Evolutionary conservation across 129 eudicot species (phyloP), one percentile per base, ranked within the genome.

Genomic region (Arctium lappa): DNA sequence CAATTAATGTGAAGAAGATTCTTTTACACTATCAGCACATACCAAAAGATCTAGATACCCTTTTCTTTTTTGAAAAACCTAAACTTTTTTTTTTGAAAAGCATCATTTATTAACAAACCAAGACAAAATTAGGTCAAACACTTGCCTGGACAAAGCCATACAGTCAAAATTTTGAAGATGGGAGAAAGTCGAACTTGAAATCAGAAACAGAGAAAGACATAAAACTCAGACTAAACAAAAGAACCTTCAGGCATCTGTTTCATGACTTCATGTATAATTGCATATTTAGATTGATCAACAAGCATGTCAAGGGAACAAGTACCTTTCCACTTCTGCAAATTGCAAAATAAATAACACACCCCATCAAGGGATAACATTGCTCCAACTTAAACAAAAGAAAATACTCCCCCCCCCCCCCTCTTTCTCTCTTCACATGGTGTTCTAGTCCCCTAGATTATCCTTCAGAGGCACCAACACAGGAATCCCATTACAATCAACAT

Each of bases 251-350:
- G 69, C 73, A 63, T 40, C 63, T 62, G 36, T 44, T 65, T 74
- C 36, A 74, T 5, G 68, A 74, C 16, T 16, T 63, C 75, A 38
- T 74, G 80, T 63, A 60, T 50, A 80, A 66, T 53, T 7, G 18
- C 85, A 82, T n/a, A 40, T 63, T 18, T 66, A 69, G 78, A 72
- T 6, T 10, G 37, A 80, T 56, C 62, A 73, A 60, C 73, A 73
- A 38, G 11, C 42, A 44, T 34, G 50, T 36, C 34, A 80, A 30
- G 29, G 31, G 39, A 39, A 6, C 29, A 34, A 8, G 53, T 44
- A 37, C 22, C 12, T 75, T 29, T 50, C 42, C 12, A 2, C 38
- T 7, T 77, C 9, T n/a, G n/a, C 1, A 12, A n/a, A 31, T 13
- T 48, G 60, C 15, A 48, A 48, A 48, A 48, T 11, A 10, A 48